phyloP scores from a whole-genome alignment of 2,329 filamentous ascomycete species.

The Colletotrichum australisinense region DNA sequence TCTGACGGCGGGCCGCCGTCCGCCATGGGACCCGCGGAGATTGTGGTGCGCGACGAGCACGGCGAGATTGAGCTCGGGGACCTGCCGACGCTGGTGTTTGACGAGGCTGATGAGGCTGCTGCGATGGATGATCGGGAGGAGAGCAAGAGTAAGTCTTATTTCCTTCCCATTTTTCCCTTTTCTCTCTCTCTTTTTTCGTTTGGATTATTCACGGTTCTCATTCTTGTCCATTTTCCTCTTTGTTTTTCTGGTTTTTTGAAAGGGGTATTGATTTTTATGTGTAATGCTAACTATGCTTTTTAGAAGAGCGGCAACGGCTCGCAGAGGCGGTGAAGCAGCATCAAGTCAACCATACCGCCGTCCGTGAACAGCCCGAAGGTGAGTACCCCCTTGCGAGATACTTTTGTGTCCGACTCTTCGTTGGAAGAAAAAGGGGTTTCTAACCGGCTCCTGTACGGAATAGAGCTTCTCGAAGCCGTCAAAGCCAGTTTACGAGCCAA shows the following conservation, averaged over 20 bases:
- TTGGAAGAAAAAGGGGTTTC: not conserved
- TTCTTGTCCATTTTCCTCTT: not conserved
- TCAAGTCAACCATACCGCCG: conserved; percentile 64
- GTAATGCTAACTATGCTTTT: conserved; percentile 39
- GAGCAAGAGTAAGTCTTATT: conserved; percentile 59
- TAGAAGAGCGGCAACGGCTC: conserved; percentile 70
- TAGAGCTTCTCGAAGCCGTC: conserved; percentile 77
- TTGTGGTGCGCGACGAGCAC: conserved; percentile 71
- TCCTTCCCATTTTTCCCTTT: too few species aligned
- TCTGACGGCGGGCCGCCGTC: conserved; percentile 44
- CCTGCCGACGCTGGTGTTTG: conserved; percentile 62
- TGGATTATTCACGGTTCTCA: not conserved
- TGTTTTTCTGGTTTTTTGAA: conserved; percentile 9
- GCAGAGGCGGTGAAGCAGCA: conserved; percentile 72
- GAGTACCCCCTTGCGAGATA: not conserved
- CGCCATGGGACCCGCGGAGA: conserved; percentile 53
- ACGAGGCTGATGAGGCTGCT: conserved; percentile 65
- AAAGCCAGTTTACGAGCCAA: conserved; percentile 78
- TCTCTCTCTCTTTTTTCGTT: too few species aligned
- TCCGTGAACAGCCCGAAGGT: conserved; percentile 68
- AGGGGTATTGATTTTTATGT: conserved; percentile 38
- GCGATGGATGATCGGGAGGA: conserved; percentile 68
- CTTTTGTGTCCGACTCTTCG: not conserved
- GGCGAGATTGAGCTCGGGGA: conserved; percentile 72
- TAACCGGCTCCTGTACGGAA: conserved; percentile 33